These are phyloP conservation scores for Striga asiatica DNA, from an alignment of 257 asterid genomes.

Conservation along the genomic window DNA sequence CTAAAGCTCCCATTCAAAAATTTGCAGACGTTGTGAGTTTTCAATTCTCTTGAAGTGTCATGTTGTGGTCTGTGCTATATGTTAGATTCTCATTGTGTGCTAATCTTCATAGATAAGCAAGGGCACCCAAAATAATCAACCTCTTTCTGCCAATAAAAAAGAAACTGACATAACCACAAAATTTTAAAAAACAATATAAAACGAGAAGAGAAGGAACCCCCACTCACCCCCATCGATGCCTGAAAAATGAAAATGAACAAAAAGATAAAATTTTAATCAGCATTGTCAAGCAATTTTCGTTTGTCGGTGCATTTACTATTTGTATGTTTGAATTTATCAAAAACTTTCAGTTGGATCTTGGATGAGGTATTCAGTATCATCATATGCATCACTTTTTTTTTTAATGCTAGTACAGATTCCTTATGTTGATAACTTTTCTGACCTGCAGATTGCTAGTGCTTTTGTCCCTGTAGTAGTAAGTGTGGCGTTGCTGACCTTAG, in stretches of 20 bases:
- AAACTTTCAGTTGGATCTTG: neutral
- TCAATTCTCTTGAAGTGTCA: constrained; percentile 6
- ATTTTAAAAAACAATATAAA: neutral
- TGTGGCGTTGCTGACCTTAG: constrained; percentile 61
- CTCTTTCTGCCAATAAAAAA: neutral
- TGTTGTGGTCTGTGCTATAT: constrained; percentile 3
- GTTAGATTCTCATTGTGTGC: constrained; percentile 5
- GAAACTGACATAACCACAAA: no score
- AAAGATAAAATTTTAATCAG: neutral
- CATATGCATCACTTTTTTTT: no score
- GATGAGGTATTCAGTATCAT: no score
- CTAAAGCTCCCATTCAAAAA: constrained; percentile 98
- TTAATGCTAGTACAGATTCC: constrained; percentile 5
- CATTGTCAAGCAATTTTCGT: neutral
- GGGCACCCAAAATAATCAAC: neutral
- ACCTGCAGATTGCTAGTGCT: constrained; percentile 76
- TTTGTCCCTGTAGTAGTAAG: constrained; percentile 78
- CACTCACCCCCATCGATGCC: neutral
- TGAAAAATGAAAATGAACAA: neutral
- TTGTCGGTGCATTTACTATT: neutral
- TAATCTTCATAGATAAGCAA: neutral
- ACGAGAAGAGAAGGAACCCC: neutral
- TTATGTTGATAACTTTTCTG: constrained; percentile 19
- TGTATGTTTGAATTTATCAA: neutral
- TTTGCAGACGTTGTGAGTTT: constrained; percentile 87